These are phyloP conservation scores for Blastomyces gilchristii DNA, from an alignment of 2,329 filamentous ascomycete genomes.

Conservation along the genomic window DNA sequence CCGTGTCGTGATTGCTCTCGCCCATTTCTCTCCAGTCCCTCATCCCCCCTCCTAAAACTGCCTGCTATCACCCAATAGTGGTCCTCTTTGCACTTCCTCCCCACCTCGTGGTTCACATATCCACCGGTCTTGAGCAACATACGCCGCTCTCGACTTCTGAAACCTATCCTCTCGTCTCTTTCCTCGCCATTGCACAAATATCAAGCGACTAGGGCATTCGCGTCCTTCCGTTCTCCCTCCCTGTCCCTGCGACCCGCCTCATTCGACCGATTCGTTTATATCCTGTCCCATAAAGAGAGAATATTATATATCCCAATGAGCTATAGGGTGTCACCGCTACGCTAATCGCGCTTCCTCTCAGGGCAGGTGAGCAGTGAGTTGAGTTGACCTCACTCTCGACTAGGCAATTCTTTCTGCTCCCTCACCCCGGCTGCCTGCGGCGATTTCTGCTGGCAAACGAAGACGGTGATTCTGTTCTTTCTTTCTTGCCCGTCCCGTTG, in stretches of 20 bases:
- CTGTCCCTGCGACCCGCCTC: conserved; percentile 9
- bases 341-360: conserved; percentile 4
- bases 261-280: conserved; percentile 14
- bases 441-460: conserved; percentile 28
- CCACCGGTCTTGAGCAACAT: conserved; percentile 2
- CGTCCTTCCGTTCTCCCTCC: neutral
- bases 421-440: conserved; percentile 20
- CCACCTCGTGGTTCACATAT: conserved; percentile 9
- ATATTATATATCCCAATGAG: conserved; percentile 2
- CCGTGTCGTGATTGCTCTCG: conserved; percentile 15
- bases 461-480: conserved; percentile 24
- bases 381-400: conserved; percentile 6
- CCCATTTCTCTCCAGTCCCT: conserved; percentile 3
- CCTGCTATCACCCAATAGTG: neutral
- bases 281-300: conserved; percentile 24
- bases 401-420: conserved; percentile 5
- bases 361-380: neutral
- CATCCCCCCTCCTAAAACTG: neutral
- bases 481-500: conserved; percentile 9
- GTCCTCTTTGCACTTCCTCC: conserved; percentile 14
- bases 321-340: conserved; percentile 1
- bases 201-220: neutral
- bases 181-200: conserved; percentile 14
- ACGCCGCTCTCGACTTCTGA: conserved; percentile 1
- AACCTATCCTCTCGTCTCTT: conserved; percentile 17